phyloP scores from a whole-genome alignment of 129 eudicot genomes.

The Flaveria linearis region DNA sequence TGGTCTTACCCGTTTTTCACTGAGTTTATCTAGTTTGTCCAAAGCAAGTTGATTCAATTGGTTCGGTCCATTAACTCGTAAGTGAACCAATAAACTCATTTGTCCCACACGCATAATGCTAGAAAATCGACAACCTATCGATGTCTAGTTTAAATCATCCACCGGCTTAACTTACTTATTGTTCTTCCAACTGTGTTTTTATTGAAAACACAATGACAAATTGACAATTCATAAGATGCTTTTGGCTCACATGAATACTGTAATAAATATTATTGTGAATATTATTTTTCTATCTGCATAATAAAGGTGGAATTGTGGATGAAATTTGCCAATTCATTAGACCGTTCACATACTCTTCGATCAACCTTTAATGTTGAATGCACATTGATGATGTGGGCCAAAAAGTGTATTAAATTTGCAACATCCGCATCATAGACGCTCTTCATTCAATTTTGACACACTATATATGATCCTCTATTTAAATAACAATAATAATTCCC shows the following conservation, averaged over 20 bases:
- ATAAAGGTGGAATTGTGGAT: neutral
- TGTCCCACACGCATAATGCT: too few species aligned
- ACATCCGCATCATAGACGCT: neutral
- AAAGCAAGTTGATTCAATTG: too few species aligned
- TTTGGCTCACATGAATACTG: conserved; percentile 3
- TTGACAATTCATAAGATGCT: neutral
- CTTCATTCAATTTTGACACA: neutral
- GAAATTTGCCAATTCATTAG: neutral
- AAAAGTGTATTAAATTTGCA: neutral
- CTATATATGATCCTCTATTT: neutral
- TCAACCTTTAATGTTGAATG: neutral
- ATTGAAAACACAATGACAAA: neutral
- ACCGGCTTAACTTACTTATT: neutral
- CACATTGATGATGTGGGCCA: neutral
- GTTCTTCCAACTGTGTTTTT: neutral
- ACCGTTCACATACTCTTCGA: neutral
- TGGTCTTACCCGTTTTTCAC: too few species aligned
- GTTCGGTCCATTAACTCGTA: too few species aligned
- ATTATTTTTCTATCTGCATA: too few species aligned
- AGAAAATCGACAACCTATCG: too few species aligned
- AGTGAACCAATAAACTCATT: too few species aligned
- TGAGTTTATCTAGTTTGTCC: too few species aligned
- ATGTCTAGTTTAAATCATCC: neutral
- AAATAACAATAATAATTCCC: neutral
- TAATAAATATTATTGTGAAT: neutral